Base-by-base conservation (phyloP, 2,329 filamentous ascomycete genomes). In the Cladophialophora exuberans region DNA sequence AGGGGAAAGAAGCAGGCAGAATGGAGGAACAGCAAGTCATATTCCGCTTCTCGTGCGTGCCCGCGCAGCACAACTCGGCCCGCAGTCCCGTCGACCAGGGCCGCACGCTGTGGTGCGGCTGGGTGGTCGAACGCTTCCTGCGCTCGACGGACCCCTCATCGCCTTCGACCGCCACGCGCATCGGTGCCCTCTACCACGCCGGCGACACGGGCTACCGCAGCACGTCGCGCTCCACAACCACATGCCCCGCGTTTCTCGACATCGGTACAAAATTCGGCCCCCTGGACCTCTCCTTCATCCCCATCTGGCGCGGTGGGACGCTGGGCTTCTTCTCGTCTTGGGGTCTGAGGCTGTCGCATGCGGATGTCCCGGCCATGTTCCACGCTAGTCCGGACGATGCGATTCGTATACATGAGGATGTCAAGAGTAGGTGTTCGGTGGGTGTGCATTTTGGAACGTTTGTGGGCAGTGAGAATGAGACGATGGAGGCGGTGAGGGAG, bases 381-480 rank as follows among this genome's bases (percentile, higher is more conserved):
- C 78, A 81, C 44, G 73, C 73, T 6, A 72, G 72, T 17, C 77
- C 77, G 0, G 74, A 77, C 46, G 77, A 80, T 57, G 73, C 74
- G 3, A 57, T 79, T 1, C 65, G 72, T 30, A 77, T 80, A 33
- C 77, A 80, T 56, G 70, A 70, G 44, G 76, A 77, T 50, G 64
- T 80, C 45, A 69, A 60, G 42, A 76, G 75, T 43, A 75, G 69
- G 63, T 73, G 72, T 61, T 78, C 74, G 30, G 70, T 81, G 23
- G 78, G 75, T 0, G 79, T 80, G 74, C 78, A 81, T 52, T 80
- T 75, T 56, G 78, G 77, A 0, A 79, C 77, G 0, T 60, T 60
- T 23, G 25, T 60, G 10, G 57, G 57, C 6, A 41, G 49, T 4
- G 49, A 51, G 18, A 56, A 50, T 31, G 57, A 60, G 33, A 35